Evolutionary conservation across 1,139 yeast species (phyloP), one percentile per base, ranked within the genome.

Genomic region (Yamadazyma triangularis): DNA sequence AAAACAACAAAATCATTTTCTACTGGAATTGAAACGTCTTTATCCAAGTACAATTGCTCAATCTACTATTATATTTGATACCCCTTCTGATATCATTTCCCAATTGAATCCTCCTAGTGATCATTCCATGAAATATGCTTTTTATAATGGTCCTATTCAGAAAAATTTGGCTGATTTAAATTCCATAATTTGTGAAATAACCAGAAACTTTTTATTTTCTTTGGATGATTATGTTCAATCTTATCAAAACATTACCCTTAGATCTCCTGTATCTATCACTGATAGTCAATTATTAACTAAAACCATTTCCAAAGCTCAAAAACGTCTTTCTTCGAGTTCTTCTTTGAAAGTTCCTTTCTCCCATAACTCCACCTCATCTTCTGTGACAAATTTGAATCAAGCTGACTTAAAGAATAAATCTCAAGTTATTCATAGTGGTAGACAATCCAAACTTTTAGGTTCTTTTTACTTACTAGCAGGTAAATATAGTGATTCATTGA

Each of bases 391-490:
- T n/a, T 13, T 27, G 12, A 12, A 33, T n/a, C 24, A 24, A 10
- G 15, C 25, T n/a, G 65, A 59, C 25, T 37, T 47, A 12, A 60
- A 60, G 35, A 42, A 58, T 12, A 58, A 54, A 35, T 35, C 54
- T 29, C 65, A 48, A 55, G 65, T 47, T 38, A 58, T 57, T 27
- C 67, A 51, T 44, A 50, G 45, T 29, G 97, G 96, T 2, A 66
- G 98, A 33, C 84, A 83, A 45, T 53, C 74, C 9, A 91, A 91
- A 47, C 67, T 84, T 26, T 58, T 79, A 48, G 98, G 88, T 0
- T 81, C 82, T 40, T 75, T 89, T 44, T 80, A 75, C 48, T 60
- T 91, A 9, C 56, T 91, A 28, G 82, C 96, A 0, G 98, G 98
- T 0, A 74, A 84, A 36, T 70, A 82, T 32, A 54, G 66, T 10